Evolutionary conservation across 2,329 filamentous ascomycete species (phyloP), one percentile per base, ranked within the genome.

Genomic region (Fusarium poae): DNA sequence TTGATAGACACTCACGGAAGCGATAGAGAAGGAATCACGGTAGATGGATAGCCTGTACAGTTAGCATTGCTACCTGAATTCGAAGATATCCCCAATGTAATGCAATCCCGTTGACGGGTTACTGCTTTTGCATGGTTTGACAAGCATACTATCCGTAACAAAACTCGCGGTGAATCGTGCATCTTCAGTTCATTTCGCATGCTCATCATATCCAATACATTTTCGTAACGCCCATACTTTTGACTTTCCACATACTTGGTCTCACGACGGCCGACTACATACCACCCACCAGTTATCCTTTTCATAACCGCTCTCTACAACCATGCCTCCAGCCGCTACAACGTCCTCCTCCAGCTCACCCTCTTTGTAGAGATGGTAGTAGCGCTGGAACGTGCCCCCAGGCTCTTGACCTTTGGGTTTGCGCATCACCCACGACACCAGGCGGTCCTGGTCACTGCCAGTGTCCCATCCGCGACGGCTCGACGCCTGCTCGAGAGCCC

Each of bases 201-300:
- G 48, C 43, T 37, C n/a, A 39, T 29, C 35, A 53, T 48, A 43
- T 46, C 53, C 30, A 52, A 37, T 34, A n/a, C 18, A 34, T 43
- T 52, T 42, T 53, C 42, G 48, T 45, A 51, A 68, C 50, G 54
- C 65, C 60, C 52, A 68, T 49, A 30, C 59, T 18, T 61, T 54
- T 34, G 21, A 29, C n/a, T 34, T 35, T 51, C 16, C 46, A 23
- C 40, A 25, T 42, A 43, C 32, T 55, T 40, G 42, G 57, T 59
- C 62, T 75, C 61, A 74, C 58, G 65, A 58, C 59, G 68, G 68
- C 51, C 74, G 74, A 53, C 74, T 77, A 70, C 79, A 81, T 77
- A 97, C 90, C 55, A 90, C 93, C 95, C 95, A 99, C 96, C 96
- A 98, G 81, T 99, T 99, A 77, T 98, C 96, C 82, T 90, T 94